Percentiles rank a stretch among this genome's conserved stretches.
These are phyloP conservation scores for Thelonectria blattea DNA, from an alignment of 2,329 filamentous ascomycete species.

Conservation along the genomic window DNA sequence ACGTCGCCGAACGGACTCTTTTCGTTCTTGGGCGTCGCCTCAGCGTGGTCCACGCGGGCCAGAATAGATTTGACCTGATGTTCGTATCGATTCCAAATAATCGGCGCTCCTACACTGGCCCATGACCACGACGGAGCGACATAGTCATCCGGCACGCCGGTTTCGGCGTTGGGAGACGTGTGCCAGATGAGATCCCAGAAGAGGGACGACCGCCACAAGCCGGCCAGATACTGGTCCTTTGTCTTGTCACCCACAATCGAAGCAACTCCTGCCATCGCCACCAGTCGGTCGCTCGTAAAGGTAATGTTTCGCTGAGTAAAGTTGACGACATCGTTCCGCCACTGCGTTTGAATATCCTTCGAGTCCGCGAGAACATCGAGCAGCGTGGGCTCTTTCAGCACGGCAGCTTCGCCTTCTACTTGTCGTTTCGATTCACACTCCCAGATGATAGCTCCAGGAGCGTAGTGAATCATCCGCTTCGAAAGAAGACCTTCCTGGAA, in stretches of 20 bases:
- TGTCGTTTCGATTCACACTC: background rate
- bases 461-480: conserved; percentile 3
- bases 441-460: conserved; percentile 5
- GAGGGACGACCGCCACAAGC: conserved; percentile 8
- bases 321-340: conserved; percentile 1
- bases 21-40: background rate
- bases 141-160: background rate
- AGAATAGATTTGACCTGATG: background rate
- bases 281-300: conserved; percentile 3
- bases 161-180: background rate
- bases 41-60: background rate
- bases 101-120: conserved; percentile 1
- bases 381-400: background rate
- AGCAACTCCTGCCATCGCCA: conserved; percentile 4
- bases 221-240: conserved; percentile 2
- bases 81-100: conserved; percentile 1
- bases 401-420: conserved; percentile 3
- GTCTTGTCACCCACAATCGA: background rate
- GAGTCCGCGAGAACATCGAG: background rate
- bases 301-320: conserved; percentile 7
- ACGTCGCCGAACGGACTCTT: conserved; percentile 1
- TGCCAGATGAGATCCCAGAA: conserved; percentile 14
- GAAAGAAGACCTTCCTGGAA: conserved; percentile 12
- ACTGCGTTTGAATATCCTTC: background rate
- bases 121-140: conserved; percentile 10